A percentile compares a stretch with the other conserved stretches of the same genome.
Evolutionary conservation across 1,284 basidiomycete species (phyloP).

Genomic region (Termitomyces sp.): DNA sequence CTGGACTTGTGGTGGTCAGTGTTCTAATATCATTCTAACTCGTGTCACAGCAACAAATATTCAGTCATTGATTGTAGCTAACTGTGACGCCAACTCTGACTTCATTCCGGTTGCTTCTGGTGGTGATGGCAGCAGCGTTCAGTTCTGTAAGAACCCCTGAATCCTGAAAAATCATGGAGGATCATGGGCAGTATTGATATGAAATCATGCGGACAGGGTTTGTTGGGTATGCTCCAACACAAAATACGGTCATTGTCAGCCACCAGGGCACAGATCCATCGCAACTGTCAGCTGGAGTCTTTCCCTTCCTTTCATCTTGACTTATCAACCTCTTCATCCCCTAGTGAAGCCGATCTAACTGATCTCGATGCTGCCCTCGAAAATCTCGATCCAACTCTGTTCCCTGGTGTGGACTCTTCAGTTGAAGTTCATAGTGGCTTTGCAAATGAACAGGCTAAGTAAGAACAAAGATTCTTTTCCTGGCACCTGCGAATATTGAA

Average conservation of each 20-base stretch:
- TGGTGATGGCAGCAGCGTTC: slow-evolving; percentile 40
- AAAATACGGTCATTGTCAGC: slow-evolving; percentile 40
- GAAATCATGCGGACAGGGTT: slow-evolving; percentile 28
- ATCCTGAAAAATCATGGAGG: not conserved
- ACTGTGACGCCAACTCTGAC: slow-evolving; percentile 13
- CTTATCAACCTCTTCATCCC: not conserved
- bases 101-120: slow-evolving; percentile 43
- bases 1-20: slow-evolving; percentile 24
- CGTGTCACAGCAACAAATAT: not conserved
- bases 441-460: slow-evolving; percentile 44
- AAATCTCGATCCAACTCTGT: slow-evolving; percentile 40
- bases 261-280: slow-evolving; percentile 48
- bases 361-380: slow-evolving; percentile 40
- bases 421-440: slow-evolving; percentile 54
- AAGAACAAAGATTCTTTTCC: slow-evolving; percentile 5
- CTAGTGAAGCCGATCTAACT: slow-evolving; percentile 37
- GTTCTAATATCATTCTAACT: not conserved
- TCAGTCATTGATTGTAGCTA: slow-evolving; percentile 4
- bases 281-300: slow-evolving; percentile 34
- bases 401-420: slow-evolving; percentile 47
- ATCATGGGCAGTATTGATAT: not conserved
- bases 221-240: slow-evolving; percentile 41
- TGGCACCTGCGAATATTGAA: not conserved
- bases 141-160: slow-evolving; percentile 17
- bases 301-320: not conserved